Conservation (phyloP, 139 green algal species). For the Picochlorum sp. region DNA sequence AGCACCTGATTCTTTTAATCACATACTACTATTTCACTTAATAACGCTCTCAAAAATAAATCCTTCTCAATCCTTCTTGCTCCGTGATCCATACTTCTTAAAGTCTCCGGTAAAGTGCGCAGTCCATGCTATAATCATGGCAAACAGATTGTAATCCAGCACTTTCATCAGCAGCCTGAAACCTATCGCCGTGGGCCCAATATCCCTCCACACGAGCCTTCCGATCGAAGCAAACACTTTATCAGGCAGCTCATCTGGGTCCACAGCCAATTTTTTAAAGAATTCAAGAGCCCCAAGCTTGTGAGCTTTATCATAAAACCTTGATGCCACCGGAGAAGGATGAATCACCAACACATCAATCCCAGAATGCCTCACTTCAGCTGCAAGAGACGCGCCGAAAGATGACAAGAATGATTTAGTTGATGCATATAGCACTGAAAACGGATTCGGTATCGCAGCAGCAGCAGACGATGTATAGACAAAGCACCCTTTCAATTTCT, state of each 20-base stretch:
- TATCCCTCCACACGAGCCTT: constrained; percentile 73
- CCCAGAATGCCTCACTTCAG: constrained; percentile 71
- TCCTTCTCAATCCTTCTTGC: background rate
- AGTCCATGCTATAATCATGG: constrained; percentile 38
- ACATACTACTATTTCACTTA: too few species aligned
- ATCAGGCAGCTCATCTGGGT: constrained; percentile 75
- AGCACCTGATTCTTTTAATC: too few species aligned
- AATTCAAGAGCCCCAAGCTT: constrained; percentile 81
- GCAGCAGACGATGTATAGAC: constrained; percentile 85
- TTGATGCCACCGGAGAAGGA: constrained; percentile 81
- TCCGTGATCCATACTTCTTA: constrained; percentile 24
- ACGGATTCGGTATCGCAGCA: constrained; percentile 66
- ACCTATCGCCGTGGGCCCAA: constrained; percentile 62
- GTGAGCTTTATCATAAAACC: constrained; percentile 59
- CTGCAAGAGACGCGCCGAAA: constrained; percentile 78
- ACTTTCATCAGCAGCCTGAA: constrained; percentile 85
- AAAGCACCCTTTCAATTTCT: constrained; percentile 71
- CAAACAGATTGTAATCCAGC: constrained; percentile 80
- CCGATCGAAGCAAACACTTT: constrained; percentile 44
- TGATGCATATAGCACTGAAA: constrained; percentile 70
- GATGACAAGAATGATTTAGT: constrained; percentile 81
- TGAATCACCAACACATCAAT: constrained; percentile 93
- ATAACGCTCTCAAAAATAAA: too few species aligned
- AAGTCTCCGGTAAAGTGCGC: constrained; percentile 70
- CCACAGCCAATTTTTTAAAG: constrained; percentile 80